Percentiles rank a stretch among this genome's conserved stretches.
Conservation (phyloP, 192 early-diverging fungal species). For the Jimgerdemannia lactiflua region DNA sequence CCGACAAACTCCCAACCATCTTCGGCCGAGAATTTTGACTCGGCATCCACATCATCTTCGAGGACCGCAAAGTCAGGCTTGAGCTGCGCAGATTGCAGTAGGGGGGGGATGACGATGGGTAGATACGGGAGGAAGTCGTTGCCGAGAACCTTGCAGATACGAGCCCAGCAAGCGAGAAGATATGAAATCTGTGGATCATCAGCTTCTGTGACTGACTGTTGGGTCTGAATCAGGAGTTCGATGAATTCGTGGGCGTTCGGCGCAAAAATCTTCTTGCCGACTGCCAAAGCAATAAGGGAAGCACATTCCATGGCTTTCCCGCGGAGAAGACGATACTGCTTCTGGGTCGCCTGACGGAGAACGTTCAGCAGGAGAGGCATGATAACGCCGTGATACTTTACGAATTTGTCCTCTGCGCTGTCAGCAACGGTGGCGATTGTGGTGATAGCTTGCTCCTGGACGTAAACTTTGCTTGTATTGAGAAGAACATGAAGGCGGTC, state of each 20-base stretch:
- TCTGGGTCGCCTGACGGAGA: slow-evolving; percentile 76
- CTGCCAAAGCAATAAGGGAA: slow-evolving; percentile 89
- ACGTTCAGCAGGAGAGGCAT: slow-evolving; percentile 96
- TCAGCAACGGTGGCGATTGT: slow-evolving; percentile 97
- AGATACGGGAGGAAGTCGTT: slow-evolving; percentile 94
- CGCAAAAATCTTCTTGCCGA: slow-evolving; percentile 87
- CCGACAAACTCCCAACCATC: slow-evolving; percentile 98
- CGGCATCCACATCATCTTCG: slow-evolving; percentile 74
- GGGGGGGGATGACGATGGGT: slow-evolving; percentile 88
- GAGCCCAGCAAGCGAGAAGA: slow-evolving; percentile 93
- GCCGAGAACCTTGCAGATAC: slow-evolving; percentile 94
- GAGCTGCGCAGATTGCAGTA: slow-evolving; percentile 79
- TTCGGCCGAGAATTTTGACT: slow-evolving; percentile 86
- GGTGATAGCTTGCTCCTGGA: slow-evolving; percentile 99
- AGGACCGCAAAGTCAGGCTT: slow-evolving; percentile 94
- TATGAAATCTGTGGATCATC: slow-evolving; percentile 95
- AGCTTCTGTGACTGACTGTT: slow-evolving; percentile 77
- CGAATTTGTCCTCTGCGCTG: slow-evolving; percentile 88
- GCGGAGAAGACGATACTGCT: slow-evolving; percentile 88
- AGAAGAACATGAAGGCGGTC: slow-evolving; percentile 81
- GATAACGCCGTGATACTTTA: slow-evolving; percentile 88
- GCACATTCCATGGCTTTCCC: slow-evolving; percentile 99
- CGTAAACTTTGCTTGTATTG: slow-evolving; percentile 82
- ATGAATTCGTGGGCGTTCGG: slow-evolving; percentile 80
- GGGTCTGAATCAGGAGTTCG: slow-evolving; percentile 74